A percentile compares a stretch with the other conserved stretches of the same genome.
phyloP scores from a whole-genome alignment of 495 filamentous ascomycete genomes.

The Tuber borchii region DNA sequence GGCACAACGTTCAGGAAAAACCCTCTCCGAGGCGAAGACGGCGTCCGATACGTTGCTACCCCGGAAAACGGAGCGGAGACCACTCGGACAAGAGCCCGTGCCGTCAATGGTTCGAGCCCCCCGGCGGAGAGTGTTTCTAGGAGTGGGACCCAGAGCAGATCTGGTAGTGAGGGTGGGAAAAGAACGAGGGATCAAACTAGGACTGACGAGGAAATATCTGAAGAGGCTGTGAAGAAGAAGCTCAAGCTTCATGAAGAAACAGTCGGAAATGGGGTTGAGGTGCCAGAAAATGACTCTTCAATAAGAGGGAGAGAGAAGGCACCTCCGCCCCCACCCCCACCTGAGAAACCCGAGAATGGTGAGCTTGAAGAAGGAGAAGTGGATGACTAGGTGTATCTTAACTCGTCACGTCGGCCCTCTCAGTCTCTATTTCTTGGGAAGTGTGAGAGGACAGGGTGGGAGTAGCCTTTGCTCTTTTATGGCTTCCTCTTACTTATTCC shows the following conservation, averaged over 20 bases:
- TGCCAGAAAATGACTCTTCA: slow-evolving; percentile 8
- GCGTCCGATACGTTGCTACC: slow-evolving; percentile 37
- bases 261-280: slow-evolving; percentile 32
- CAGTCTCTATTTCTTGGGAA: neutral
- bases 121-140: slow-evolving; percentile 39
- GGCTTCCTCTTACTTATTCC: neutral
- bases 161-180: slow-evolving; percentile 36
- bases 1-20: slow-evolving; percentile 33
- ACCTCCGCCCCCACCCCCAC: slow-evolving; percentile 9
- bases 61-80: slow-evolving; percentile 38
- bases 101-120: slow-evolving; percentile 28
- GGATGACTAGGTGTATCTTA: slow-evolving; percentile 26
- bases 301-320: slow-evolving; percentile 13
- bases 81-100: slow-evolving; percentile 46
- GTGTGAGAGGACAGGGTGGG: neutral
- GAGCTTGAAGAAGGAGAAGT: slow-evolving; percentile 40
- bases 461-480: neutral
- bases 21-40: slow-evolving; percentile 38
- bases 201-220: slow-evolving; percentile 43
- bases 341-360: slow-evolving; percentile 30
- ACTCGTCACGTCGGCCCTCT: neutral
- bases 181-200: slow-evolving; percentile 41
- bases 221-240: slow-evolving; percentile 45
- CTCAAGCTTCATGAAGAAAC: slow-evolving; percentile 41
- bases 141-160: slow-evolving; percentile 36